phyloP scores from a whole-genome alignment of 2,329 filamentous ascomycete species.

The Colletotrichum caudatum region DNA sequence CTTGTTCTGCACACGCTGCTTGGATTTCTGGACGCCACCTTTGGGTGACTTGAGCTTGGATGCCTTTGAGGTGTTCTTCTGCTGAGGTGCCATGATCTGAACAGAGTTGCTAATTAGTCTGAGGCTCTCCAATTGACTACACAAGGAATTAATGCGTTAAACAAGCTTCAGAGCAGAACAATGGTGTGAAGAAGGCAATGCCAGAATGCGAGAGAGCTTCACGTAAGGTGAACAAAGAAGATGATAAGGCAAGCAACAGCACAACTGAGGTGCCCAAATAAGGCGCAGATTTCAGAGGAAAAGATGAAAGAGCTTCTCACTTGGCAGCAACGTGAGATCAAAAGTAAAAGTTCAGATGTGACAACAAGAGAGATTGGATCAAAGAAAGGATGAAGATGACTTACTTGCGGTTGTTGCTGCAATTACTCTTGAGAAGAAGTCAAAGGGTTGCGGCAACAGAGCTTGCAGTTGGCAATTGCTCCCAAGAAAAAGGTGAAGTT shows the following conservation, averaged over 20 bases:
- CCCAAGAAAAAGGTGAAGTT: neutral
- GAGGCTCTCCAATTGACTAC: too few species aligned
- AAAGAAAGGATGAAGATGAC: constrained; percentile 1
- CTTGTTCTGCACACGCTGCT: neutral
- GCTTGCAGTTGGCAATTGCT: neutral
- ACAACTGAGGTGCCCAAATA: neutral
- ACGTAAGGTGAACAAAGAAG: neutral
- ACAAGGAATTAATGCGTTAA: neutral
- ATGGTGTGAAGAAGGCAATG: neutral
- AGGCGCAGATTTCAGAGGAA: neutral
- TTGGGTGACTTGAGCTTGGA: neutral
- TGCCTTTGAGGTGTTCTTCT: constrained; percentile 4
- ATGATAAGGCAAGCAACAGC: neutral
- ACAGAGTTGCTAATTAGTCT: neutral
- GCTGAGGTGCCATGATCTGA: neutral
- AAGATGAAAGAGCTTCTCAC: too few species aligned
- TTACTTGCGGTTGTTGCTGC: neutral
- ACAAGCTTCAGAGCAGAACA: neutral
- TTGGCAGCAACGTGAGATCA: neutral
- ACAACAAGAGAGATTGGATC: neutral
- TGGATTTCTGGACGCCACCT: constrained; percentile 4
- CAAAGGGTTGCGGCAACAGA: neutral
- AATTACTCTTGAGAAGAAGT: too few species aligned
- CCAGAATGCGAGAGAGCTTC: neutral
- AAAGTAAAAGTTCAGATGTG: neutral